Conservation (phyloP, 495 filamentous ascomycete species). For the Platismatia glauca region DNA sequence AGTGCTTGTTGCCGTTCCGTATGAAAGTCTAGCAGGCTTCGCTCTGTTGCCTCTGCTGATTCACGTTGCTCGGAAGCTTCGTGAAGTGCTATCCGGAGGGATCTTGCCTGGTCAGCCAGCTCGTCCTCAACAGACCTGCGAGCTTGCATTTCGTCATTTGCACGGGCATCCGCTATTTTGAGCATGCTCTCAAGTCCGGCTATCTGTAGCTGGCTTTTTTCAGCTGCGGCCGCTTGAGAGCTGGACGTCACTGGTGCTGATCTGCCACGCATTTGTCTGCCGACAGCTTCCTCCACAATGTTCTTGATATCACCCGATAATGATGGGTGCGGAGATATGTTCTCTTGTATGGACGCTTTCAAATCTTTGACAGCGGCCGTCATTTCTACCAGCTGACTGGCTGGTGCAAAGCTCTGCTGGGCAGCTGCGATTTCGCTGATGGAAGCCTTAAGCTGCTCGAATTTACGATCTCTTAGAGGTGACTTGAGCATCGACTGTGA, state of each 20-base stretch:
- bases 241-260: conserved; percentile 24
- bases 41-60: conserved; percentile 56
- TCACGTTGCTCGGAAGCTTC: conserved; percentile 59
- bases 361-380: conserved; percentile 51
- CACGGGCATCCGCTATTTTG: conserved; percentile 39
- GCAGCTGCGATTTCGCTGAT: conserved; percentile 70
- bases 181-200: conserved; percentile 47
- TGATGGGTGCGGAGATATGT: not conserved
- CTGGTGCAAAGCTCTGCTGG: conserved; percentile 39
- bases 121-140: conserved; percentile 65
- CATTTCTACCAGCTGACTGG: conserved; percentile 42
- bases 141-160: conserved; percentile 53
- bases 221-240: conserved; percentile 31
- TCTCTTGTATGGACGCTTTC: conserved; percentile 35
- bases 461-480: conserved; percentile 60
- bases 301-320: conserved; percentile 33
- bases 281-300: conserved; percentile 40
- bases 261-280: conserved; percentile 30
- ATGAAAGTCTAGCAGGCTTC: conserved; percentile 43
- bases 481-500: conserved; percentile 25
- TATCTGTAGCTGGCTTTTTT: conserved; percentile 46
- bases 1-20: conserved; percentile 45
- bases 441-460: conserved; percentile 73
- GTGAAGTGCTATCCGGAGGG: conserved; percentile 67
- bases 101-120: conserved; percentile 58